phyloP scores from a whole-genome alignment of 2,329 filamentous ascomycete genomes.

The Colletotrichum orchidophilum region DNA sequence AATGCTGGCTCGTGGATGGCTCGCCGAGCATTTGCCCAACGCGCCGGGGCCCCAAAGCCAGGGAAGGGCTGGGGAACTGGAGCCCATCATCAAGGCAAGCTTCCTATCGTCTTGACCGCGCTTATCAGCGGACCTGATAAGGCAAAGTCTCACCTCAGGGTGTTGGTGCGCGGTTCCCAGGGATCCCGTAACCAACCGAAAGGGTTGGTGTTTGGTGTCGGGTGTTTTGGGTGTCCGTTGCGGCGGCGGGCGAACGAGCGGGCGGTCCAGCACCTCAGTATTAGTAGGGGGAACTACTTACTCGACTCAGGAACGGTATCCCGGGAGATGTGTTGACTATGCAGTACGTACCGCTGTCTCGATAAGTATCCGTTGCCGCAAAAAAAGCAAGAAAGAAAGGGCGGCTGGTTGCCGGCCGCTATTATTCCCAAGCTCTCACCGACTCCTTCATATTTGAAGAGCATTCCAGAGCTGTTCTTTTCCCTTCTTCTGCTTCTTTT shows the following conservation, averaged over 20 bases:
- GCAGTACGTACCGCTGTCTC: not conserved
- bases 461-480: not conserved
- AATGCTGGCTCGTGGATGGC: constrained; percentile 11
- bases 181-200: constrained; percentile 12
- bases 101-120: constrained; percentile 12
- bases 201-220: not conserved
- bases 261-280: not conserved
- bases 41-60: not conserved
- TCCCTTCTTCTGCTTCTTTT: not conserved
- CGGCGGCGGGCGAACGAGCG: not conserved
- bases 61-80: constrained; percentile 19
- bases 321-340: not conserved
- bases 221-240: not conserved
- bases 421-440: constrained; percentile 5
- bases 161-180: not conserved
- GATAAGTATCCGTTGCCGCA: not conserved
- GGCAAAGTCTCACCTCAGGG: not conserved
- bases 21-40: constrained; percentile 1
- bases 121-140: constrained; percentile 26
- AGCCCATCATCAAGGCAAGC: not conserved
- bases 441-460: constrained; percentile 3
- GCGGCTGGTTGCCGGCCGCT: not conserved
- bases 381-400: not conserved
- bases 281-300: not conserved
- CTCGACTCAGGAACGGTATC: not conserved